Evolutionary conservation across 768 basidiomycete genomes (phyloP).

Genomic region (Auriscalpium orientale): DNA sequence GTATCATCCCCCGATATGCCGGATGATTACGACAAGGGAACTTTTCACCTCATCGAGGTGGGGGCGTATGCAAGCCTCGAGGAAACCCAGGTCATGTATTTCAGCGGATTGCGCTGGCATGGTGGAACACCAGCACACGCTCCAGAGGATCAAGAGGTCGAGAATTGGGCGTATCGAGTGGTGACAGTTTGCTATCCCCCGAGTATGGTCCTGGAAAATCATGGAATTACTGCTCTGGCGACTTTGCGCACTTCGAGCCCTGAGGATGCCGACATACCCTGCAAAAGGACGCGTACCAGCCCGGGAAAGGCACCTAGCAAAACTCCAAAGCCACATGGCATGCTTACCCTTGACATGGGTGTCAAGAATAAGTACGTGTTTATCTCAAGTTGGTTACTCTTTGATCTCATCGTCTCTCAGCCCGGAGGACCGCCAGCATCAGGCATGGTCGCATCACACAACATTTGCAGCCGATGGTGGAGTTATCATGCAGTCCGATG

Average conservation of each 20-base stretch:
- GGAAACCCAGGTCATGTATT: neutral
- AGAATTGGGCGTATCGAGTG: neutral
- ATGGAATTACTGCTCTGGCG: neutral
- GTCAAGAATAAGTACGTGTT: neutral
- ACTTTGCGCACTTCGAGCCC: neutral
- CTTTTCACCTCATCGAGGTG: neutral
- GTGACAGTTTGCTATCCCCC: neutral
- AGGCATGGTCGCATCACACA: neutral
- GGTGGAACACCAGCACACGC: neutral
- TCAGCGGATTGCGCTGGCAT: neutral
- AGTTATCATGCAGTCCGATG: neutral
- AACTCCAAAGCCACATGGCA: neutral
- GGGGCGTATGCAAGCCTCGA: neutral
- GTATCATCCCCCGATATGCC: neutral
- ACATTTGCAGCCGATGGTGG: neutral
- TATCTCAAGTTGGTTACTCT: neutral
- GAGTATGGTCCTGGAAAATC: neutral
- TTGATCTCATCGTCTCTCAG: neutral
- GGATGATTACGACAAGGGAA: neutral
- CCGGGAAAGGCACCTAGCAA: neutral
- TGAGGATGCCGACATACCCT: no score
- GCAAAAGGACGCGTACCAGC: neutral
- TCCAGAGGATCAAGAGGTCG: neutral
- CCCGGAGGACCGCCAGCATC: neutral
- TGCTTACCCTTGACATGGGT: neutral